phyloP scores from a whole-genome alignment of 352 stramenopile species.

The Phytophthora hybrid region DNA sequence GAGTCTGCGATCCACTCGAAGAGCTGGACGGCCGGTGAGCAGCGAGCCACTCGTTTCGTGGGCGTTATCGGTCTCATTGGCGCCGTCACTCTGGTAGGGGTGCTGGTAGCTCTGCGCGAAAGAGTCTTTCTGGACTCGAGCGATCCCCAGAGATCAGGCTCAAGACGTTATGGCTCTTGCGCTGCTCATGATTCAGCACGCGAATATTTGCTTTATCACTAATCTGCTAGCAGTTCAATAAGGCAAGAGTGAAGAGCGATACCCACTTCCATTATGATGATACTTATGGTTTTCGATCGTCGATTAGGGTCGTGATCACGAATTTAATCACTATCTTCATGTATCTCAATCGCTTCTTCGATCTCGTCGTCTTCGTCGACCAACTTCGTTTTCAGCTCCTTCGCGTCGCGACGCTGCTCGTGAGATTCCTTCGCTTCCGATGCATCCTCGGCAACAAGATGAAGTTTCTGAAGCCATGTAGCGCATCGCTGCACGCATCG shows the following conservation, averaged over 20 bases:
- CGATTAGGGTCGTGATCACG: not conserved
- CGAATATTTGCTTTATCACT: conserved; percentile 59
- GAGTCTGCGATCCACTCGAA: not conserved
- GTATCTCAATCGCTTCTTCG: conserved; percentile 52
- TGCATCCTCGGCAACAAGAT: conserved; percentile 18
- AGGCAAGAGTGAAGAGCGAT: conserved; percentile 1
- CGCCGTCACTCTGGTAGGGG: conserved; percentile 40
- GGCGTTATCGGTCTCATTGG: conserved; percentile 44
- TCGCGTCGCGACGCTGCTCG: not conserved
- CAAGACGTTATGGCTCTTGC: conserved; percentile 45
- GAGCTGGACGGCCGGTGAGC: conserved; percentile 35
- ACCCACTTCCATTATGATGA: not conserved
- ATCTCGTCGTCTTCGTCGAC: conserved; percentile 63
- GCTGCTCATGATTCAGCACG: conserved; percentile 56
- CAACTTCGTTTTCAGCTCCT: conserved; percentile 28
- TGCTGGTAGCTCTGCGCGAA: conserved; percentile 50
- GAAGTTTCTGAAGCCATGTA: conserved; percentile 42
- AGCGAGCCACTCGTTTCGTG: conserved; percentile 37
- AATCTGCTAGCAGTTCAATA: conserved; percentile 3
- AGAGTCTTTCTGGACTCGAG: conserved; percentile 43
- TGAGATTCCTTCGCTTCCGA: conserved; percentile 18
- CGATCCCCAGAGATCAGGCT: conserved; percentile 12
- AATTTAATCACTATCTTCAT: conserved; percentile 27
- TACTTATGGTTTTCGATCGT: not conserved
- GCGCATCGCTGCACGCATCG: conserved; percentile 43